Percentiles rank a stretch among this genome's conserved stretches.
phyloP scores from a whole-genome alignment of 768 basidiomycete genomes.

The Pleurotus pulmonarius region DNA sequence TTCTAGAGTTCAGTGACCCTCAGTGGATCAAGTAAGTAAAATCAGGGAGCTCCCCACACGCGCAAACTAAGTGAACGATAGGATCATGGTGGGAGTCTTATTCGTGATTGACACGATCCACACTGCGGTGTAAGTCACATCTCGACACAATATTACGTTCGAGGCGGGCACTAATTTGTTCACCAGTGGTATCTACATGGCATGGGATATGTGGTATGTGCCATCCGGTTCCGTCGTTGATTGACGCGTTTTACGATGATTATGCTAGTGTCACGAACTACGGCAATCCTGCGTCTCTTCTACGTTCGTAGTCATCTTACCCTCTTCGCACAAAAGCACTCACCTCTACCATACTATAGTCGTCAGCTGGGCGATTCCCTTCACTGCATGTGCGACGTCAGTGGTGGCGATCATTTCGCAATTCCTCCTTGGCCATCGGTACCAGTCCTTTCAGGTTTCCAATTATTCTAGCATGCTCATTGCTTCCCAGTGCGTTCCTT shows the following conservation, averaged over 20 bases:
- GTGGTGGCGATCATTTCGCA: constrained; percentile 49
- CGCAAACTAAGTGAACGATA: constrained; percentile 10
- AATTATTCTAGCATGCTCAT: not conserved
- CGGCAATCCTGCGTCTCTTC: constrained; percentile 31
- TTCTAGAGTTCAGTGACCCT: constrained; percentile 32
- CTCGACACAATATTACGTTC: constrained; percentile 4
- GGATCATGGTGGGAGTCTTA: constrained; percentile 26
- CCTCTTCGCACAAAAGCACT: not conserved
- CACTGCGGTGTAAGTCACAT: constrained; percentile 27
- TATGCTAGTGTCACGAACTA: constrained; percentile 35
- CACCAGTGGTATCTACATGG: constrained; percentile 28
- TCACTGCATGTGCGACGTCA: constrained; percentile 44
- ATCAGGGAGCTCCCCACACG: not conserved
- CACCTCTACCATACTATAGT: constrained; percentile 25
- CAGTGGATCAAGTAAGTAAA: constrained; percentile 27
- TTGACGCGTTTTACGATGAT: not conserved
- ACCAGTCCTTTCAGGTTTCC: constrained; percentile 1
- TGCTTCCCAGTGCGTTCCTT: constrained; percentile 25
- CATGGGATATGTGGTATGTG: constrained; percentile 28
- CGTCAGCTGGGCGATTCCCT: constrained; percentile 46
- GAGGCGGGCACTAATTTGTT: constrained; percentile 2
- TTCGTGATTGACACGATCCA: constrained; percentile 33
- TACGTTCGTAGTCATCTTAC: constrained; percentile 16
- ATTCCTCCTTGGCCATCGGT: constrained; percentile 43
- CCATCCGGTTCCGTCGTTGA: not conserved